These are phyloP conservation scores for Stagonosporopsis chrysanthemi DNA, from an alignment of 2,329 filamentous ascomycete genomes.

Conservation along the genomic window DNA sequence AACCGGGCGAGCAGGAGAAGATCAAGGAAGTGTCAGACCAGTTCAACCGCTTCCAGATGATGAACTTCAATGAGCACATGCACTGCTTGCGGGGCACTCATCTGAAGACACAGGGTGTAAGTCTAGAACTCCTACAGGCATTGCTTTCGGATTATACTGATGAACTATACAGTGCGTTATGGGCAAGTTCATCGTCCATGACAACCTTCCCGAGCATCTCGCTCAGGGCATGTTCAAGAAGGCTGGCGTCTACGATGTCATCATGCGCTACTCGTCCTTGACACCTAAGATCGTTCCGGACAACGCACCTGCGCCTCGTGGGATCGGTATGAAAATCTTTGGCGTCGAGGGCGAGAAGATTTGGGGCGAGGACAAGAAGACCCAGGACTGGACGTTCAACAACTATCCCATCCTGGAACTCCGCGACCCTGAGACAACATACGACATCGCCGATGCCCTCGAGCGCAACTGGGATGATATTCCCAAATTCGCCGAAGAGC, in stretches of 20 bases:
- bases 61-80: constrained; percentile 54
- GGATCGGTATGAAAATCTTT: constrained; percentile 60
- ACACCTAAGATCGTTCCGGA: constrained; percentile 38
- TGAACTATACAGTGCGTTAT: constrained; percentile 46
- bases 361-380: constrained; percentile 42
- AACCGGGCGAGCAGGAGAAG: constrained; percentile 52
- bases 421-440: constrained; percentile 55
- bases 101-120: constrained; percentile 56
- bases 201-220: constrained; percentile 55
- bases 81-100: constrained; percentile 51
- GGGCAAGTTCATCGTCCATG: constrained; percentile 54
- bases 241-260: constrained; percentile 34
- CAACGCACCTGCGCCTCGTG: constrained; percentile 53
- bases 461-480: constrained; percentile 40
- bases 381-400: constrained; percentile 60
- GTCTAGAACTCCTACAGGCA: background rate
- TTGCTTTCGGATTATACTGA: background rate
- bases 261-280: constrained; percentile 39
- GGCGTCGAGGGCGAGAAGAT: constrained; percentile 51
- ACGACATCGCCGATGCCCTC: constrained; percentile 49
- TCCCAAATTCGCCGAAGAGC: constrained; percentile 41
- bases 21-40: constrained; percentile 56
- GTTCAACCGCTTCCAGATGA: constrained; percentile 56
- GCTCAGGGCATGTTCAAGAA: constrained; percentile 44
- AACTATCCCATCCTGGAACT: constrained; percentile 58